Percentiles rank a stretch among this genome's conserved stretches.
Conservation (phyloP, 441 rosid genomes). For the Adansonia gregorii region DNA sequence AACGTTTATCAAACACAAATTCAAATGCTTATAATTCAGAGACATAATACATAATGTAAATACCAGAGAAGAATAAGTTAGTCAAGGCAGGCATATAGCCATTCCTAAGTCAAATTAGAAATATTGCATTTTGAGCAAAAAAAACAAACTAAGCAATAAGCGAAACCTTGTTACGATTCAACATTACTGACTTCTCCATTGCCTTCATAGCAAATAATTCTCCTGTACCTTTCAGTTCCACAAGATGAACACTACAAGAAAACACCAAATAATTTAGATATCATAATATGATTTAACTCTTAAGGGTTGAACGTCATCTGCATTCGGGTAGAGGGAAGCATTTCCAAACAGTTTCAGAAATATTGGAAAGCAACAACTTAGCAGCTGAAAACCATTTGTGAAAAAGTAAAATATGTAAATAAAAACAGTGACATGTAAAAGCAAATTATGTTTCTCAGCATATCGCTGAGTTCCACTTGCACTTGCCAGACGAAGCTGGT, state of each 20-base stretch:
- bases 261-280: slow-evolving; percentile 13
- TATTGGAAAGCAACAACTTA: neutral
- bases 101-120: neutral
- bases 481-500: neutral
- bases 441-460: neutral
- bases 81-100: slow-evolving; percentile 12
- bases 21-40: neutral
- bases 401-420: neutral
- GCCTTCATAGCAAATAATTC: slow-evolving; percentile 95
- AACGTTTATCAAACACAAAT: neutral
- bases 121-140: neutral
- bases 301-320: neutral
- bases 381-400: neutral
- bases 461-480: neutral
- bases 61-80: slow-evolving; percentile 23
- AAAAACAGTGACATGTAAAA: neutral
- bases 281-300: neutral
- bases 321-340: neutral
- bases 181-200: slow-evolving; percentile 91
- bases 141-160: neutral
- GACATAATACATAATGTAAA: slow-evolving; percentile 17
- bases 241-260: slow-evolving; percentile 80
- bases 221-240: slow-evolving; percentile 77
- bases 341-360: neutral
- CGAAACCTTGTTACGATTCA: slow-evolving; percentile 88